Base-by-base conservation (phyloP, 2,329 filamentous ascomycete genomes). In the Ambrosiella beaveri region DNA sequence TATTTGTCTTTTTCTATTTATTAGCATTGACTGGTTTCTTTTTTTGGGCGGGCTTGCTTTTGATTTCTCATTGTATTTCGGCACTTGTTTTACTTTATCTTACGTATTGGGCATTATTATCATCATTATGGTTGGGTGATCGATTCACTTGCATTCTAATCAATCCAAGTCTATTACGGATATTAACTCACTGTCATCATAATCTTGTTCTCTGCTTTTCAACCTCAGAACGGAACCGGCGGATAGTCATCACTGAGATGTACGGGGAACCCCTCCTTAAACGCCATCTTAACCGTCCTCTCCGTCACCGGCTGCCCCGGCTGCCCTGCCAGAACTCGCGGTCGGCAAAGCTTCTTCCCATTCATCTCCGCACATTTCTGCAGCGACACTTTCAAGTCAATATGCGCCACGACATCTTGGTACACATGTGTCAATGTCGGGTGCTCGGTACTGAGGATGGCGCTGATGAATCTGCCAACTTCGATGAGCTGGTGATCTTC, bases 401-500 rank as follows among this genome's bases (percentile, higher is more conserved):
- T 41, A n/a, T 40, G 36, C 8, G 9, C 27, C 41, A 40, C 19
- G 15, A 7, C 45, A 39, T 53, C 40, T 7, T 58, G 47, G 39
- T 58, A 59, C 7, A 59, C 19, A 2, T 36, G 45, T n/a, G 35
- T 53, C 39, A 56, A 19, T 3, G 36, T 15, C 11, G 15, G 13
- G 11, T 36, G 12, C 7, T 39, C 17, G 3, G 9, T 19, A 4
- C 49, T 12, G n/a, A 61, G 7, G 7, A 45, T 19, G 27, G 57
- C 54, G 27, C 37, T 37, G 15, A 57, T 38, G 13, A 44, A 51
- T 19, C 17, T 39, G n/a, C 45, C 41, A 50, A 17, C 15, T 3
- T 37, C 49, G 36, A 58, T 49, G 13, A 47, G 35, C 7, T 35
- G 36, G 12, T 17, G 55, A 38, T 57, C 56, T 50, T 55, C 58